Base-by-base conservation (phyloP, 1,139 yeast genomes). In the Suzukiozyma palmioleophila region DNA sequence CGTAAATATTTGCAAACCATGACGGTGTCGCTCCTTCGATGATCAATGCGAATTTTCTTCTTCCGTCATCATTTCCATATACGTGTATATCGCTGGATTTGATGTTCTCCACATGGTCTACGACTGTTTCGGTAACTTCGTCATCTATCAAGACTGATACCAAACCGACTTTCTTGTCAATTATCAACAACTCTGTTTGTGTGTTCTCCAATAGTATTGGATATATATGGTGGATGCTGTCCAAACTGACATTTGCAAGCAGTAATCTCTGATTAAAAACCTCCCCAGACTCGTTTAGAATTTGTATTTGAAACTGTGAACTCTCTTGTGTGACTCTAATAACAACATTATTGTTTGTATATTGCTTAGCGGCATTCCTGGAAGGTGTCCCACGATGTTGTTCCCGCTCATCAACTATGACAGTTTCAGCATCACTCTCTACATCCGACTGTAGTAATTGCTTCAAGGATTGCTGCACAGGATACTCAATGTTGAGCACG, bases 401-500 rank as follows among this genome's bases (percentile, higher is more conserved):
- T 26, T 47, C 49, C 10, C 39, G 43, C 2, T 52, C 57, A 33
- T 59, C 64, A 26, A 51, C 48, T 1, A 52, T 43, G 1, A 60
- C 56, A 0, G 65, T 60, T 35, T 57, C 60, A 3, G 55, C 41
- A 42, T 60, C 65, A 44, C 64, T 59, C 33, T 54, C 60, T 11
- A 41, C 35, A 13, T 26, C 39, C 15, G 33, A 28, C 21, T 34
- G 28, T 28, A 26, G 22, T 7, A 18, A 18, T 18, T 18, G 22
- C 7, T 18, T 18, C 7, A 18, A 7, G 4, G 22, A 4, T 18
- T 18, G 22, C 22, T 18, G 22, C 7, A 7, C 7, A 18, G 22
- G 22, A 18, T 18, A 18, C 22, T 18, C 22, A 18, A 18, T 18
- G 22, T 18, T 18, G 22, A 28, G 6, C 16, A 28, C 14, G 9